A percentile compares a stretch with the other conserved stretches of the same genome.
Evolutionary conservation across 139 green algal genomes (phyloP).

Genomic region (Trebouxia sp.): DNA sequence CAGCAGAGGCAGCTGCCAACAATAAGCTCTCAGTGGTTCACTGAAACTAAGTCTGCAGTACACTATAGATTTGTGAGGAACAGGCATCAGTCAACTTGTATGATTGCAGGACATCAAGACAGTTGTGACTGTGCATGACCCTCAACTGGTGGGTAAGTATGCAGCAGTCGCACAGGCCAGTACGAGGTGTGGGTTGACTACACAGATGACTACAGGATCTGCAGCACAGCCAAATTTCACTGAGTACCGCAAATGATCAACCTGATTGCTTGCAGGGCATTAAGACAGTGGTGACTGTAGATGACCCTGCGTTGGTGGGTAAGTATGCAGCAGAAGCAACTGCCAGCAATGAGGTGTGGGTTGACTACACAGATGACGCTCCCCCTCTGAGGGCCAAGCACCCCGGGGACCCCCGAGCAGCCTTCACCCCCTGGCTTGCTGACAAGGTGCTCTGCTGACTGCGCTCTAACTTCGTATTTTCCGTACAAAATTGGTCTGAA

Average conservation of each 20-base stretch:
- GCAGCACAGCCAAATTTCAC: no score
- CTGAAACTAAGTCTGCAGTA: no score
- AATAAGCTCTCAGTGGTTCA: no score
- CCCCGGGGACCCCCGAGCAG: conserved; percentile 38
- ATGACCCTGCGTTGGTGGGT: background rate
- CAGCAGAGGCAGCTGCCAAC: background rate
- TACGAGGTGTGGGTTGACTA: conserved; percentile 37
- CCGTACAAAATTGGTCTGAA: no score
- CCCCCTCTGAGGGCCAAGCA: conserved; percentile 30
- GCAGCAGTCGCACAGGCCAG: no score
- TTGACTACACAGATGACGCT: conserved; percentile 33
- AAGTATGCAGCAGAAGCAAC: background rate
- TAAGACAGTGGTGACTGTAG: conserved; percentile 13
- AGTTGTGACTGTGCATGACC: no score
- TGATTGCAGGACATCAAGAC: no score
- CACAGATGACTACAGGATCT: conserved; percentile 32
- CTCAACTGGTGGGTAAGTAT: no score
- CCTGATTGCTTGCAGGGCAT: conserved; percentile 29
- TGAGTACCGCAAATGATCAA: no score
- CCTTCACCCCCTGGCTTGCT: conserved; percentile 40
- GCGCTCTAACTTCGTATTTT: no score
- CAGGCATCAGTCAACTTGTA: no score
- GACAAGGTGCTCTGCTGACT: background rate
- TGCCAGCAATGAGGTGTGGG: conserved; percentile 28
- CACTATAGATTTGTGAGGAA: no score